Conservation (phyloP, 345 rosid species). For the Anacardium occidentale region DNA sequence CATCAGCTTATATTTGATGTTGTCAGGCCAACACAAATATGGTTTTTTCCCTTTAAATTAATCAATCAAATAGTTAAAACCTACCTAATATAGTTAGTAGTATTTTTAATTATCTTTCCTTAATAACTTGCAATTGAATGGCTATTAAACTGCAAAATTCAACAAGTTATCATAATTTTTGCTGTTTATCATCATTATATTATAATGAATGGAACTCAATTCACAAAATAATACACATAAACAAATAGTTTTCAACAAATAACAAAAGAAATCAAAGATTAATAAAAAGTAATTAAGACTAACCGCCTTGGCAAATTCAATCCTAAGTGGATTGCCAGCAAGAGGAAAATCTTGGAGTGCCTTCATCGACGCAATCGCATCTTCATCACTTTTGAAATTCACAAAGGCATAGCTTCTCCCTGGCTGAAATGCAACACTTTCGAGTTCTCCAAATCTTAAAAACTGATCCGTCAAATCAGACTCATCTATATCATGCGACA, state of each 20-base stretch:
- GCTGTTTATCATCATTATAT: background rate
- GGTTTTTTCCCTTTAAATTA: background rate
- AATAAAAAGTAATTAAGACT: conserved; percentile 51
- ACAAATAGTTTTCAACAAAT: conserved; percentile 1
- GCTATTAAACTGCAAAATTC: background rate
- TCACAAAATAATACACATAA: conserved; percentile 12
- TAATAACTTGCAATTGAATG: background rate
- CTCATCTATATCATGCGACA: conserved; percentile 60
- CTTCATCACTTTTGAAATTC: conserved; percentile 63
- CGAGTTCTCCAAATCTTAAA: conserved; percentile 68
- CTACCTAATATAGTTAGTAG: background rate
- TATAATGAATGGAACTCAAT: conserved; percentile 18
- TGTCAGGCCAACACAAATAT: background rate
- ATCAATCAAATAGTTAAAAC: background rate
- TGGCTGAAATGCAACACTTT: conserved; percentile 74
- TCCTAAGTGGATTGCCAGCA: conserved; percentile 77
- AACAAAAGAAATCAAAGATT: conserved; percentile 20
- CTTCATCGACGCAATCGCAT: conserved; percentile 68
- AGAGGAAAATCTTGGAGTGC: conserved; percentile 75
- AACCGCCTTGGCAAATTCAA: conserved; percentile 99
- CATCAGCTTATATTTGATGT: background rate
- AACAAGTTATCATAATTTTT: background rate
- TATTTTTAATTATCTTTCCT: background rate
- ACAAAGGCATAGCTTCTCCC: conserved; percentile 83
- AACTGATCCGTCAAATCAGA: conserved; percentile 52